Percentiles rank a stretch among this genome's conserved stretches.
Evolutionary conservation across 345 rosid genomes (phyloP).

Genomic region (Euphorbia pulcherrima): DNA sequence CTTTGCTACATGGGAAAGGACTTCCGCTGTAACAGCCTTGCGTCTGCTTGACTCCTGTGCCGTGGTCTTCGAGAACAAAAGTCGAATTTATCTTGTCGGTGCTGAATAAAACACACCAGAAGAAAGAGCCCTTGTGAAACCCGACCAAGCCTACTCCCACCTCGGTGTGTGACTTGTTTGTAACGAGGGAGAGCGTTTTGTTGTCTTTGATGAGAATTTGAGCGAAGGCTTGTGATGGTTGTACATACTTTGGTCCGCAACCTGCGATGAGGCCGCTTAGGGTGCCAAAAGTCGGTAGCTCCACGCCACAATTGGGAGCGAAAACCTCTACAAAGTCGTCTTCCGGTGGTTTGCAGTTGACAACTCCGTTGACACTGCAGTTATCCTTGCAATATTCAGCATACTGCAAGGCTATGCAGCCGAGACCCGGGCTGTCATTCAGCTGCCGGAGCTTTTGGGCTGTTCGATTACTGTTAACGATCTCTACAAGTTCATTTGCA

Average conservation of each 20-base stretch:
- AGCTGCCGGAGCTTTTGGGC: conserved; percentile 48
- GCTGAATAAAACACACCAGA: conserved; percentile 72
- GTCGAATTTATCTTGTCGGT: conserved; percentile 53
- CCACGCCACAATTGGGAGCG: conserved; percentile 81
- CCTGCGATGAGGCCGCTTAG: conserved; percentile 72
- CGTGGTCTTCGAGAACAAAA: conserved; percentile 72
- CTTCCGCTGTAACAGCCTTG: conserved; percentile 80
- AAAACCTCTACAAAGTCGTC: conserved; percentile 73
- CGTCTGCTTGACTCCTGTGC: conserved; percentile 74
- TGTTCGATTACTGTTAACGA: conserved; percentile 69
- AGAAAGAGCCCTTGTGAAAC: conserved; percentile 54
- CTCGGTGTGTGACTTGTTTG: conserved; percentile 57
- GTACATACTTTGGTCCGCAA: conserved; percentile 57
- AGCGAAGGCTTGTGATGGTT: conserved; percentile 57
- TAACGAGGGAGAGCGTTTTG: conserved; percentile 41
- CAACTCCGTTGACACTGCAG: conserved; percentile 51
- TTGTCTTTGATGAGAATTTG: conserved; percentile 55
- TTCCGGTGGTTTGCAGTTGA: conserved; percentile 59
- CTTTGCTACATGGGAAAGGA: conserved; percentile 55
- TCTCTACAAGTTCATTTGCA: conserved; percentile 64
- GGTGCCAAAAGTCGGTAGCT: conserved; percentile 66
- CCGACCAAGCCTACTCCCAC: conserved; percentile 72
- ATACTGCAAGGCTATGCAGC: conserved; percentile 85
- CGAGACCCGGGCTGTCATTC: conserved; percentile 75
- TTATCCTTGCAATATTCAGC: conserved; percentile 61